A percentile compares a stretch with the other conserved stretches of the same genome.
phyloP scores from a whole-genome alignment of 2,329 filamentous ascomycete species.

The Fonsecaea multimorphosa region DNA sequence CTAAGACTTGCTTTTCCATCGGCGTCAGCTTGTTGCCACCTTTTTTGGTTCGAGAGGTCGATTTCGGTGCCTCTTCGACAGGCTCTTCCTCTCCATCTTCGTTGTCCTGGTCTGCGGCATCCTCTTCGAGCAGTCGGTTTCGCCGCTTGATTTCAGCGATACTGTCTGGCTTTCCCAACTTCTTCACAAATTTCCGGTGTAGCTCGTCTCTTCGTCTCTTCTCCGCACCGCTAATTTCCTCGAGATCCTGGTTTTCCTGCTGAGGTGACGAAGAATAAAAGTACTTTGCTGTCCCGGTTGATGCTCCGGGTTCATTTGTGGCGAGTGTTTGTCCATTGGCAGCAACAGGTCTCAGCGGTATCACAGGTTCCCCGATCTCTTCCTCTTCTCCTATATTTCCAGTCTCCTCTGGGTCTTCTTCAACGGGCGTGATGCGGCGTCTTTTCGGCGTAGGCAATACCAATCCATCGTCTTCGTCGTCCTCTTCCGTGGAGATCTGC shows the following conservation, averaged over 20 bases:
- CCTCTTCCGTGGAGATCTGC: conserved; percentile 39
- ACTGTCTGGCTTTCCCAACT: conserved; percentile 84
- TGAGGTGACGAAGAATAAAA: conserved; percentile 61
- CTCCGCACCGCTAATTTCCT: conserved; percentile 52
- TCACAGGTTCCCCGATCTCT: conserved; percentile 14
- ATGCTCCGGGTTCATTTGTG: conserved; percentile 38
- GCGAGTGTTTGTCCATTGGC: conserved; percentile 27
- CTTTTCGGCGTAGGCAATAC: conserved; percentile 51
- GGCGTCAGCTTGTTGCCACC: conserved; percentile 85
- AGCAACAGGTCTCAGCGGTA: conserved; percentile 28
- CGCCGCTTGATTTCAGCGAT: conserved; percentile 70
- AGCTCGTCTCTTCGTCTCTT: conserved; percentile 70
- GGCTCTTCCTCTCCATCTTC: conserved; percentile 66
- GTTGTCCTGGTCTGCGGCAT: conserved; percentile 58
- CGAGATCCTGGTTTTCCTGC: conserved; percentile 47
- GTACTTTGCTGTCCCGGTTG: conserved; percentile 63
- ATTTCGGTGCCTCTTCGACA: conserved; percentile 56
- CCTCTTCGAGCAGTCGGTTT: conserved; percentile 61
- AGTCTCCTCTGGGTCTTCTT: conserved; percentile 37
- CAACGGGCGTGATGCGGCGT: conserved; percentile 43
- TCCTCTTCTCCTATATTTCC: conserved; percentile 14
- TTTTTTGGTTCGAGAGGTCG: conserved; percentile 66
- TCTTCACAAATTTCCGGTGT: conserved; percentile 86
- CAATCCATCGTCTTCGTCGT: conserved; percentile 49
- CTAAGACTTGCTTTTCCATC: conserved; percentile 89